Evolutionary conservation across 371 early-diverging fungal genomes (phyloP).

Genomic region (Smittium mucronatum): DNA sequence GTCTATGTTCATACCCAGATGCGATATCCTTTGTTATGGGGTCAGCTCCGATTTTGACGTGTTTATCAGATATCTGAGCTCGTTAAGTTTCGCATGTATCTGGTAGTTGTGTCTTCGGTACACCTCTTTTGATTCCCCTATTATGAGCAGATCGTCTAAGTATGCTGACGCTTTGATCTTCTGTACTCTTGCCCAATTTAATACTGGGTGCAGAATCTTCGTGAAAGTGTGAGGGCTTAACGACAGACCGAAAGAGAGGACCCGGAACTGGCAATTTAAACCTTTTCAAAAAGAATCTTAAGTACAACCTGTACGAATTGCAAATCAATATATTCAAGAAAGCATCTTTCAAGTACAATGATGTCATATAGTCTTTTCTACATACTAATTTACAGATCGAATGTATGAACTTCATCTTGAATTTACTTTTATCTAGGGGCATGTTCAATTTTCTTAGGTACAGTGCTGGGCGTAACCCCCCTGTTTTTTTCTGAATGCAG

Average conservation of each 20-base stretch:
- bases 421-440: slow-evolving; percentile 19
- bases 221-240: slow-evolving; percentile 34
- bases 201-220: slow-evolving; percentile 25
- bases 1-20: slow-evolving; percentile 29
- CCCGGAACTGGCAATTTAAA: slow-evolving; percentile 33
- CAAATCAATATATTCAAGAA: slow-evolving; percentile 24
- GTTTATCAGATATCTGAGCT: slow-evolving; percentile 26
- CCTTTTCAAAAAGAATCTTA: slow-evolving; percentile 35
- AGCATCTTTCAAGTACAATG: slow-evolving; percentile 24
- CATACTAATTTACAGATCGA: slow-evolving; percentile 24
- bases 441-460: slow-evolving; percentile 27
- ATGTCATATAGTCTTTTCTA: slow-evolving; percentile 23
- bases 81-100: slow-evolving; percentile 17
- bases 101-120: slow-evolving; percentile 13
- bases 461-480: slow-evolving; percentile 19
- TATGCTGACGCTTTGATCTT: slow-evolving; percentile 25
- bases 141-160: slow-evolving; percentile 28
- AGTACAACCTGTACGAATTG: slow-evolving; percentile 21
- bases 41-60: slow-evolving; percentile 18
- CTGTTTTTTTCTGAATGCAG: slow-evolving; percentile 5
- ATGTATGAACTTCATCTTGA: slow-evolving; percentile 22
- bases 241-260: slow-evolving; percentile 33
- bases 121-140: slow-evolving; percentile 7
- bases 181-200: slow-evolving; percentile 21
- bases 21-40: slow-evolving; percentile 28